Evolutionary conservation across 2,329 filamentous ascomycete species (phyloP).

Genomic region (Penicillium sp.): DNA sequence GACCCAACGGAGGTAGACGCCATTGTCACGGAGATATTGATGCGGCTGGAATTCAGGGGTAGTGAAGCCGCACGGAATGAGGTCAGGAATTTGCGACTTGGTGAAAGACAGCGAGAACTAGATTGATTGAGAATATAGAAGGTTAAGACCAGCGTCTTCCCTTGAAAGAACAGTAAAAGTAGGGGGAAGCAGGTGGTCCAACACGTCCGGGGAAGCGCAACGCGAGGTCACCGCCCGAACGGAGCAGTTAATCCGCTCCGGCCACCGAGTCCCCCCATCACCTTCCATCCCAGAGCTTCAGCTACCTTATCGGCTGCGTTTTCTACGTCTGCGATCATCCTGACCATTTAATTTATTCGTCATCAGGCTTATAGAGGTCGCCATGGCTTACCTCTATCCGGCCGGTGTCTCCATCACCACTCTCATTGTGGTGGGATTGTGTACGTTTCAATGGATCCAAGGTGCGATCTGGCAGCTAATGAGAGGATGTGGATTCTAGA

Average conservation of each 20-base stretch:
- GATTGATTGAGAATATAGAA: background rate
- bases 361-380: conserved; percentile 27
- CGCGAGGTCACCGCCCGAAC: conserved; percentile 18
- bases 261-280: conserved; percentile 23
- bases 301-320: conserved; percentile 19
- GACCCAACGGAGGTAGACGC: conserved; percentile 72
- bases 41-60: conserved; percentile 32
- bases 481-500: conserved; percentile 54
- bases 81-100: conserved; percentile 1
- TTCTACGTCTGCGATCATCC: conserved; percentile 12
- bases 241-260: conserved; percentile 34
- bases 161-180: background rate
- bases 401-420: conserved; percentile 63
- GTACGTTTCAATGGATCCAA: conserved; percentile 52
- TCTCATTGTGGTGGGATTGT: conserved; percentile 71
- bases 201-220: conserved; percentile 27
- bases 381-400: conserved; percentile 70
- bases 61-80: conserved; percentile 9
- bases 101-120: background rate
- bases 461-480: conserved; percentile 20
- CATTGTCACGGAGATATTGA: conserved; percentile 57
- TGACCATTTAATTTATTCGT: conserved; percentile 21
- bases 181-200: conserved; percentile 5
- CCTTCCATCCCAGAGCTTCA: conserved; percentile 17
- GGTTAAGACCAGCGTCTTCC: background rate